These are phyloP conservation scores for Salix koriyanagi DNA, from an alignment of 345 rosid species.

Conservation along the genomic window DNA sequence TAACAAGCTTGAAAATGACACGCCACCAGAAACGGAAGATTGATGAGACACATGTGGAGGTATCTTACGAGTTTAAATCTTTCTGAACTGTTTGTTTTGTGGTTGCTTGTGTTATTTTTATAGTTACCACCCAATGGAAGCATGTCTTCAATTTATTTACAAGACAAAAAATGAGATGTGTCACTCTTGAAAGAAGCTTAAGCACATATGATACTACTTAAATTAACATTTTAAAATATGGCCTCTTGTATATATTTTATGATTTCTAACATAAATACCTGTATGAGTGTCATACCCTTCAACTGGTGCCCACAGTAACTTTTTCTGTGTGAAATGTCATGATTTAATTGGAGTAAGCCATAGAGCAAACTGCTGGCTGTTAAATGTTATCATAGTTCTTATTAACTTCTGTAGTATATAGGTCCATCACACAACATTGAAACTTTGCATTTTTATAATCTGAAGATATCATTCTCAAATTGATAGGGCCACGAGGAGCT, in stretches of 20 bases:
- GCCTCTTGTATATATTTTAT: neutral
- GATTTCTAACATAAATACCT: neutral
- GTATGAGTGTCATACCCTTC: neutral
- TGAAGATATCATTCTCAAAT: slow-evolving; percentile 8
- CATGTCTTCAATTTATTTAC: neutral
- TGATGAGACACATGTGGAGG: slow-evolving; percentile 96
- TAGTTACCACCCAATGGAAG: neutral
- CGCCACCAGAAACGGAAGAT: slow-evolving; percentile 97
- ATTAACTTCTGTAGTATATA: neutral
- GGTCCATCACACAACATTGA: neutral
- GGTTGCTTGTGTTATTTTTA: neutral
- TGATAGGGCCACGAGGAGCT: slow-evolving; percentile 95
- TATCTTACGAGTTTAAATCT: slow-evolving; percentile 13
- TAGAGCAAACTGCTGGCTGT: neutral
- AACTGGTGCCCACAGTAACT: neutral
- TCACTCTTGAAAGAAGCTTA: neutral
- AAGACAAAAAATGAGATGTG: neutral
- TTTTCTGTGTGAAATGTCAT: neutral
- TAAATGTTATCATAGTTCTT: neutral
- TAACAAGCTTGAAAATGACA: slow-evolving; percentile 93
- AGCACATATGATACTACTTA: neutral
- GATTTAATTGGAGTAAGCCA: neutral
- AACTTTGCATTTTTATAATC: neutral
- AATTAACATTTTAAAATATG: neutral
- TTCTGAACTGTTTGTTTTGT: neutral